Evolutionary conservation across 1,284 basidiomycete species (phyloP), one percentile per base, ranked within the genome.

Genomic region (Prillingera fragicola): DNA sequence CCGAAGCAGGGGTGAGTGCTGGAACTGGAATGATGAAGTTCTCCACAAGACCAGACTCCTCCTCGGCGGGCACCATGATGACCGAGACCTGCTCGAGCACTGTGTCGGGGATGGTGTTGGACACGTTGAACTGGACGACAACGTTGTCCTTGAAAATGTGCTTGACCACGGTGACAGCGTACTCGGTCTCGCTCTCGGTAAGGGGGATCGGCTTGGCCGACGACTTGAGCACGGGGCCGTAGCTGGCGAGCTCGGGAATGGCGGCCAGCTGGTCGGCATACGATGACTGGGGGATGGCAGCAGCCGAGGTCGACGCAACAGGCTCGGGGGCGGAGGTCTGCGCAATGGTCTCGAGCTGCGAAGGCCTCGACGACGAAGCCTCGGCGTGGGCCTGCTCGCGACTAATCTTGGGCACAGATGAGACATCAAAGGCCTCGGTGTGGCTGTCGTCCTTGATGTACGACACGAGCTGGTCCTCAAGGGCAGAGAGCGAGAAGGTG

Each of bases 101-200:
- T 4, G 89, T 92, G 67, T 99, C 95, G n/a, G 90, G 84, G 43
- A 99, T 79, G n/a, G 95, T 98, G 70, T 98, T 98, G 47, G 89
- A 88, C 40, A 98, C 82, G 74, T 97, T 96, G 80, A 90, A 97
- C 85, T 98, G 91, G 81, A 96, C 94, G 31, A 99, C 94, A 51
- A 98, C 71, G 67, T 98, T 88, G 52, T 91, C 87, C 67, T 84
- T 84, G 80, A 91, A 99, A 43, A 97, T 80, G 70, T 98, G 95
- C 75, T 97, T 98, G 72, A 96, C 87, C 55, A 87, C 90, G 13
- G 85, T 82, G 44, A 97, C 94, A 59, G 95, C 90, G 67, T 98
- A 99, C 73, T 98, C 95, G 7, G 92, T 98, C 73, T 97, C 95
- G 65, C 80, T 84, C 74, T 99, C 95, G 23, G 95, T 98, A 48